Evolutionary conservation across 1,284 basidiomycete genomes (phyloP).

Genomic region (Microbotryum violaceum): DNA sequence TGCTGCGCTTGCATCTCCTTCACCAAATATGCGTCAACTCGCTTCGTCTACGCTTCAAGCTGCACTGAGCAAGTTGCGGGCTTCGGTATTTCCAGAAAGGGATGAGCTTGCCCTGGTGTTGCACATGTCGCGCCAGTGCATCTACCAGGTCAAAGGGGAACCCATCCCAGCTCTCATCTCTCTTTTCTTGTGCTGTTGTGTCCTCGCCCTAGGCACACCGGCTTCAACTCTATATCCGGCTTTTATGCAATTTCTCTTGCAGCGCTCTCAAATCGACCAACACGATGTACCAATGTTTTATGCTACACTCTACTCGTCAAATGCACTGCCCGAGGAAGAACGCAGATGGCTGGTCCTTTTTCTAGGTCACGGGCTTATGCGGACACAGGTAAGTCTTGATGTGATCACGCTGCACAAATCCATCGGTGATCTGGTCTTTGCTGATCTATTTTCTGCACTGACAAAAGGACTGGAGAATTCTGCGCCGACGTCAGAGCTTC

Average conservation of each 20-base stretch:
- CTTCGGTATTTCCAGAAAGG: conserved; percentile 23
- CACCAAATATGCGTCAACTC: conserved; percentile 2
- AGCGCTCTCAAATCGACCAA: conserved; percentile 25
- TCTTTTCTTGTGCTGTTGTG: conserved; percentile 28
- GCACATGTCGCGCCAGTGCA: conserved; percentile 20
- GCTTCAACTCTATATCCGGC: conserved; percentile 24
- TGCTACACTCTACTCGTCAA: conserved; percentile 20
- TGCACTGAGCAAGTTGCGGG: conserved; percentile 12
- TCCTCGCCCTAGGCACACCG: conserved; percentile 20
- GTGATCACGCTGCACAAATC: too few relatives aligned
- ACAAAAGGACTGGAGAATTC: conserved; percentile 30
- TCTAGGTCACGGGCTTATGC: conserved; percentile 24
- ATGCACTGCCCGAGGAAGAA: conserved; percentile 26
- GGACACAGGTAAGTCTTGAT: conserved; percentile 15
- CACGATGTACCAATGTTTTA: conserved; percentile 32
- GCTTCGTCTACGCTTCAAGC: conserved; percentile 12
- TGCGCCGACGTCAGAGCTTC: conserved; percentile 27
- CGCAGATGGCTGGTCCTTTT: conserved; percentile 24
- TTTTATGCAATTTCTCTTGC: conserved; percentile 28
- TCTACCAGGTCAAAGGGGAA: conserved; percentile 22
- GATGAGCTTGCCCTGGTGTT: conserved; percentile 28
- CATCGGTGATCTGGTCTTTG: too few relatives aligned
- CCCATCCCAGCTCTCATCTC: conserved; percentile 27
- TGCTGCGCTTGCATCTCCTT: conserved; percentile 14
- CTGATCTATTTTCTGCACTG: background rate